phyloP scores from a whole-genome alignment of 2,329 filamentous ascomycete genomes.

The Orbilia blumenaviensis region DNA sequence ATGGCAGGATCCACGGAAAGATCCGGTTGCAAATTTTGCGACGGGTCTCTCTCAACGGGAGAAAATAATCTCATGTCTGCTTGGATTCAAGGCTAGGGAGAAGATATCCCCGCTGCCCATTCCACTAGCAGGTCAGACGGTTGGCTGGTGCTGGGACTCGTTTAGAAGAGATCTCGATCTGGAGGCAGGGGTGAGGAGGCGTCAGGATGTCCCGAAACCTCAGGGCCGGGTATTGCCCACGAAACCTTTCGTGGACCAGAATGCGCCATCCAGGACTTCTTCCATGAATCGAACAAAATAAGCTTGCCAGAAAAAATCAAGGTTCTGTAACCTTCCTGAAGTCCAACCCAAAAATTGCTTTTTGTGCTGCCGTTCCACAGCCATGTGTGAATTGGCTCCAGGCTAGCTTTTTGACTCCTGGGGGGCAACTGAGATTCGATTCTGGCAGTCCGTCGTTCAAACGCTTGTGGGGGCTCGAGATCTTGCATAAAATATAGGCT shows the following conservation, averaged over 20 bases:
- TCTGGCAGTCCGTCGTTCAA: background rate
- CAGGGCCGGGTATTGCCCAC: slow-evolving; percentile 6
- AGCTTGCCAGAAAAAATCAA: slow-evolving; percentile 42
- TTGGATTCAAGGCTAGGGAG: no score
- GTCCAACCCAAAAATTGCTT: slow-evolving; percentile 42
- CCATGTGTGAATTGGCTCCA: slow-evolving; percentile 36
- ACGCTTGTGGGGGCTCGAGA: slow-evolving; percentile 5
- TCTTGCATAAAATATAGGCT: slow-evolving; percentile 27
- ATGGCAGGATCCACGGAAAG: background rate
- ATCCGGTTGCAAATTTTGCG: background rate
- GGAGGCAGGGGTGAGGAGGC: slow-evolving; percentile 1
- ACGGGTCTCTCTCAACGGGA: background rate
- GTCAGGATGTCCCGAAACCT: background rate
- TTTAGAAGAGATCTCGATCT: slow-evolving; percentile 25
- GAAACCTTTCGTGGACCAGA: slow-evolving; percentile 14
- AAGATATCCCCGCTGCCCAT: background rate
- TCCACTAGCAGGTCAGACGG: background rate
- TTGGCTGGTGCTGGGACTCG: background rate
- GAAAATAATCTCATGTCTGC: background rate
- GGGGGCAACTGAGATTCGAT: slow-evolving; percentile 16
- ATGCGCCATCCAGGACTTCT: slow-evolving; percentile 7
- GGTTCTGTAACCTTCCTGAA: slow-evolving; percentile 27
- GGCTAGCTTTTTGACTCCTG: slow-evolving; percentile 10
- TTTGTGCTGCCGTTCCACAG: slow-evolving; percentile 38
- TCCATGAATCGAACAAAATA: slow-evolving; percentile 26